These are phyloP conservation scores for Aspergillus eucalypticola DNA, from an alignment of 2,329 filamentous ascomycete genomes.

Conservation along the genomic window DNA sequence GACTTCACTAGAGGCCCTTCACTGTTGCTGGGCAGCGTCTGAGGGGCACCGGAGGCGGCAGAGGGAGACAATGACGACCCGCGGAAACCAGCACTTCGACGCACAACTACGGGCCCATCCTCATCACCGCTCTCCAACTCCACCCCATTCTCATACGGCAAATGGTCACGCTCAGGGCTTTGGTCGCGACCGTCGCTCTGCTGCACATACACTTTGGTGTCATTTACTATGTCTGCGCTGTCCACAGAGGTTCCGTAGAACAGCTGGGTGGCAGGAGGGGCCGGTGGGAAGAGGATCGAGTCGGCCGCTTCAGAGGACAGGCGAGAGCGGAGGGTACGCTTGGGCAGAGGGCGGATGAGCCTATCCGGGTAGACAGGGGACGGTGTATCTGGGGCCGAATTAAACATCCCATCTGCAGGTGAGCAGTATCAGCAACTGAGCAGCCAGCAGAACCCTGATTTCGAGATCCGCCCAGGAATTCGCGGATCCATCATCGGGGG, in stretches of 20 bases:
- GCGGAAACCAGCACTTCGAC: slow-evolving; percentile 44
- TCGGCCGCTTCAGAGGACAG: slow-evolving; percentile 82
- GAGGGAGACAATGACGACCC: slow-evolving; percentile 39
- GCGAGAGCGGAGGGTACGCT: slow-evolving; percentile 81
- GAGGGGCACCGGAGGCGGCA: slow-evolving; percentile 29
- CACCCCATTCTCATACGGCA: slow-evolving; percentile 56
- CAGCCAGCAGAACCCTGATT: slow-evolving; percentile 27
- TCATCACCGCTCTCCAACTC: slow-evolving; percentile 65
- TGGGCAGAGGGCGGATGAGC: slow-evolving; percentile 89
- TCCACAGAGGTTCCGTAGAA: slow-evolving; percentile 72
- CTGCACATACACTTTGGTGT: slow-evolving; percentile 48
- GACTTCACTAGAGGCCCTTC: slow-evolving; percentile 46
- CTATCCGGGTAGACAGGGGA: slow-evolving; percentile 84
- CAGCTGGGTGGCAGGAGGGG: slow-evolving; percentile 68
- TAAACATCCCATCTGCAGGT: slow-evolving; percentile 51
- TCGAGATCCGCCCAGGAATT: slow-evolving; percentile 7
- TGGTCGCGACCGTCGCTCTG: slow-evolving; percentile 46
- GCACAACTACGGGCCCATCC: slow-evolving; percentile 47
- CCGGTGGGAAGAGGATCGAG: slow-evolving; percentile 77
- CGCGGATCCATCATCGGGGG: slow-evolving; percentile 14
- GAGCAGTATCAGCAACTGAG: slow-evolving; percentile 41
- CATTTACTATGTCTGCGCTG: slow-evolving; percentile 53
- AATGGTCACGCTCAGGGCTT: slow-evolving; percentile 43
- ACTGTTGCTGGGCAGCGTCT: slow-evolving; percentile 29
- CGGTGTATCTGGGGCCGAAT: slow-evolving; percentile 65